Percentiles rank a stretch among this genome's conserved stretches.
Evolutionary conservation across 345 rosid genomes (phyloP).

Genomic region (Populus davidiana): DNA sequence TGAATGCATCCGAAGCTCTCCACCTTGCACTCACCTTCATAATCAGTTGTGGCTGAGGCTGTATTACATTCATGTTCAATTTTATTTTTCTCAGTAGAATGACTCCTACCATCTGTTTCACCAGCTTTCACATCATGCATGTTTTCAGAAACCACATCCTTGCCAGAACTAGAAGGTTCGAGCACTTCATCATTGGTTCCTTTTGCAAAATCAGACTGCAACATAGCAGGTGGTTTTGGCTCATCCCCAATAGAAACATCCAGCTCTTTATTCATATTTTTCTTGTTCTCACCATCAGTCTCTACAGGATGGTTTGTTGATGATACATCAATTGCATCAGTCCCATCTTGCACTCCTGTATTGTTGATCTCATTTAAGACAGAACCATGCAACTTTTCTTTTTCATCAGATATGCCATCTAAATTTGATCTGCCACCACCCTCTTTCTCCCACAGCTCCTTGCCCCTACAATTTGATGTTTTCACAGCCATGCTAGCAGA

Average conservation of each 20-base stretch:
- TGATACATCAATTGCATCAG: constrained; percentile 28
- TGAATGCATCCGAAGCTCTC: constrained; percentile 26
- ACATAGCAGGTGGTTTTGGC: constrained; percentile 27
- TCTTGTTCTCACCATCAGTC: constrained; percentile 23
- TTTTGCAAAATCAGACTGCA: constrained; percentile 26
- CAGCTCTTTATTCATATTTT: constrained; percentile 12
- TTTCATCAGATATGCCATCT: constrained; percentile 30
- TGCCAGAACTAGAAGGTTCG: constrained; percentile 22
- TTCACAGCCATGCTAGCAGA: constrained; percentile 20
- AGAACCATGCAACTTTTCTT: constrained; percentile 22
- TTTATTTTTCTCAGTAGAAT: constrained; percentile 25
- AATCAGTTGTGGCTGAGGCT: constrained; percentile 24
- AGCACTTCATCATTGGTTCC: constrained; percentile 25
- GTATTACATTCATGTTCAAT: constrained; percentile 24
- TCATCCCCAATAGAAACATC: constrained; percentile 18
- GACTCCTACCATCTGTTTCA: constrained; percentile 18
- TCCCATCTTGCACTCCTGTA: constrained; percentile 24
- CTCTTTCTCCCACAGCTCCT: constrained; percentile 33
- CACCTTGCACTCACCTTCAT: constrained; percentile 35
- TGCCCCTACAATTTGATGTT: constrained; percentile 22
- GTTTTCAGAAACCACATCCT: constrained; percentile 19
- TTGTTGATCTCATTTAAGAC: constrained; percentile 30
- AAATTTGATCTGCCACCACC: constrained; percentile 21
- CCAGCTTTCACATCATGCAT: constrained; percentile 29
- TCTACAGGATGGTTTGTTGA: constrained; percentile 16